Percentiles rank a stretch among this genome's conserved stretches.
These are phyloP conservation scores for Heterobasidion irregulare DNA, from an alignment of 1,284 basidiomycete genomes.

Conservation along the genomic window DNA sequence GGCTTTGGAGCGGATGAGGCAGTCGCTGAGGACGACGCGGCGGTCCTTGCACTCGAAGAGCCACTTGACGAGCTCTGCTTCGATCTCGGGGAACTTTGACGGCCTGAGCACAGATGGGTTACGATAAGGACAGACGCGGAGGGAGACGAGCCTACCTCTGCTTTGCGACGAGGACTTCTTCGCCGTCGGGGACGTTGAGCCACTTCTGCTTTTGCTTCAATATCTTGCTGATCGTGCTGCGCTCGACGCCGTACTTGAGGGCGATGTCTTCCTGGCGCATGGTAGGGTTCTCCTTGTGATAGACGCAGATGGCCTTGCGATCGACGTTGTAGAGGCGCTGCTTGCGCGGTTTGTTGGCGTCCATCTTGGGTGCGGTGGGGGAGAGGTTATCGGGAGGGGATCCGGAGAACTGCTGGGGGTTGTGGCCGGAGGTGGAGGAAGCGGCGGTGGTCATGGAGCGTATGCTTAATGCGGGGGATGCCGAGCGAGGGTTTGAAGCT, in stretches of 20 bases:
- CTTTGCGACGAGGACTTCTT: constrained; percentile 49
- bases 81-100: constrained; percentile 74
- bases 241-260: constrained; percentile 67
- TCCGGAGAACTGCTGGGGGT: constrained; percentile 16
- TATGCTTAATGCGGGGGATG: constrained; percentile 54
- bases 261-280: constrained; percentile 80
- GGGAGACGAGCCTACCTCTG: constrained; percentile 41
- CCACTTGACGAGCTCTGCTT: constrained; percentile 55
- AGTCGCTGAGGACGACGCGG: constrained; percentile 57
- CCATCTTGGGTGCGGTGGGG: background rate
- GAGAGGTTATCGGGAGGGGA: constrained; percentile 11
- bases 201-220: constrained; percentile 79
- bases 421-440: constrained; percentile 31
- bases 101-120: constrained; percentile 33
- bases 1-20: constrained; percentile 64
- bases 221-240: constrained; percentile 92
- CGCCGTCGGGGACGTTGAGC: constrained; percentile 59
- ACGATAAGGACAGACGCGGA: constrained; percentile 6
- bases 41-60: constrained; percentile 42
- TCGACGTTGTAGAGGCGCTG: constrained; percentile 67
- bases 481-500: constrained; percentile 34
- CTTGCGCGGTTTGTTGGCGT: constrained; percentile 48
- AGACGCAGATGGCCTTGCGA: constrained; percentile 71
- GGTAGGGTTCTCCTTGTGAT: constrained; percentile 53
- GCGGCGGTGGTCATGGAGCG: constrained; percentile 43